Evolutionary conservation across 31 red algal species (phyloP), one percentile per base, ranked within the genome.

Genomic region (Porphyra umbilicalis): DNA sequence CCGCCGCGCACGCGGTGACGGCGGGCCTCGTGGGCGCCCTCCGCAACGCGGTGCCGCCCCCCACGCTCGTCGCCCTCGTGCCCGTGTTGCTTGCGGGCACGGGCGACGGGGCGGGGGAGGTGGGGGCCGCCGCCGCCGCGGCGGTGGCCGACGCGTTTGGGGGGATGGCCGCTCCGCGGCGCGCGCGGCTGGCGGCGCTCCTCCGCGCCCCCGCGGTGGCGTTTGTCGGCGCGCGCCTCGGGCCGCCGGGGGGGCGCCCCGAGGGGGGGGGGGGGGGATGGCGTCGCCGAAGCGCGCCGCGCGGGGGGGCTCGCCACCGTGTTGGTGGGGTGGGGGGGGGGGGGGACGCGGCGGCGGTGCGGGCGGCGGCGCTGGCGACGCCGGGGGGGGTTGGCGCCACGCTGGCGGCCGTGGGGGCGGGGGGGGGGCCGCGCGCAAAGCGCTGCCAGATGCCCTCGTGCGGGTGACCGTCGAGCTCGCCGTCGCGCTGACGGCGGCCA

Each of bases 51-150:
- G 11, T 75, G 33, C 37, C 81, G 44, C 82, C 78, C 35, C 33
- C 39, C 20, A 85, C 88, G 31, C 83, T 93, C n/a, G 76, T 75
- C n/a, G 33, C 81, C n/a, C 31, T 88, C 7, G 74, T 93, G 33
- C 85, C 85, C 6, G 80, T 88, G 11, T 88, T 85, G 85, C 35
- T 93, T 76, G 82, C 78, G 4, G 91, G 82, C 14, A 79, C 36
- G 36, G 91, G 91, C 83, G 91, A 93, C 75, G 44, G 80, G 29
- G 37, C 82, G 31, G 32, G 36, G 33, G 36, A 76, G 46, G 91
- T 93, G n/a, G 74, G 71, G 32, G 79, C 76, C 18, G 83, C 79
- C 30, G 91, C 91, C 25, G 18, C 34, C 25, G 75, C 38, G 0
- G 42, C 78, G 35, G 34, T 93, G 13, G 78, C 44, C 37, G 38